Conservation (phyloP, 1,284 basidiomycete genomes). For the Bjerkandera adusta region DNA sequence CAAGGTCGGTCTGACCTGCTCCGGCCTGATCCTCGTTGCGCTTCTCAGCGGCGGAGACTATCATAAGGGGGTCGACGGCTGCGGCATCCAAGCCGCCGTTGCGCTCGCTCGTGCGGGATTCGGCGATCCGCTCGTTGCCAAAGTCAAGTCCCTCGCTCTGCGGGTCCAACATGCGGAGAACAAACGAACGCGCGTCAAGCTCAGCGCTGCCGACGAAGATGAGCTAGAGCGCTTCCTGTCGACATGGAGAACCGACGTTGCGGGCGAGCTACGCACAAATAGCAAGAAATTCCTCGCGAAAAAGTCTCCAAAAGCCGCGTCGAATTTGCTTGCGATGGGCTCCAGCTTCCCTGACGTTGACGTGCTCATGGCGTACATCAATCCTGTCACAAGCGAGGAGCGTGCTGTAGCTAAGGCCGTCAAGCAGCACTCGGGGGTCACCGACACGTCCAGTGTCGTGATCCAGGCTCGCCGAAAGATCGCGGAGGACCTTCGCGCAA, state of each 20-base stretch:
- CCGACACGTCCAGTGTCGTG: background rate
- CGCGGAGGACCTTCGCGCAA: constrained; percentile 26
- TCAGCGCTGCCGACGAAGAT: constrained; percentile 28
- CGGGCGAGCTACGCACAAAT: constrained; percentile 72
- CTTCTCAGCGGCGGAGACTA: constrained; percentile 92
- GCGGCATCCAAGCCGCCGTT: constrained; percentile 60
- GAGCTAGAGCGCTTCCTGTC: constrained; percentile 54
- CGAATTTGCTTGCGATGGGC: constrained; percentile 45
- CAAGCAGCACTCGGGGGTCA: background rate
- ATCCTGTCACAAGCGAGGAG: constrained; percentile 70
- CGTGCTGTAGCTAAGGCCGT: constrained; percentile 8
- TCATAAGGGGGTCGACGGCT: constrained; percentile 63
- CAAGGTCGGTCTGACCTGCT: constrained; percentile 57
- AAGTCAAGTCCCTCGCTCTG: constrained; percentile 8
- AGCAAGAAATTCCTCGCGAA: constrained; percentile 55
- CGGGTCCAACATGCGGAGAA: constrained; percentile 40
- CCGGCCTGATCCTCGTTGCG: constrained; percentile 84
- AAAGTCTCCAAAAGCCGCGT: constrained; percentile 61
- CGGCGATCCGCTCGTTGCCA: constrained; percentile 51
- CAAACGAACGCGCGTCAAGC: constrained; percentile 41
- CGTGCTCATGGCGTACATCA: constrained; percentile 70
- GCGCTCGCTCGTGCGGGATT: constrained; percentile 73
- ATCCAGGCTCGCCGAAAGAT: constrained; percentile 29
- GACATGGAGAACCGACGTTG: constrained; percentile 62
- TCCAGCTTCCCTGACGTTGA: constrained; percentile 61